Conservation (phyloP, 768 basidiomycete species). For the Russula dissimulans region DNA sequence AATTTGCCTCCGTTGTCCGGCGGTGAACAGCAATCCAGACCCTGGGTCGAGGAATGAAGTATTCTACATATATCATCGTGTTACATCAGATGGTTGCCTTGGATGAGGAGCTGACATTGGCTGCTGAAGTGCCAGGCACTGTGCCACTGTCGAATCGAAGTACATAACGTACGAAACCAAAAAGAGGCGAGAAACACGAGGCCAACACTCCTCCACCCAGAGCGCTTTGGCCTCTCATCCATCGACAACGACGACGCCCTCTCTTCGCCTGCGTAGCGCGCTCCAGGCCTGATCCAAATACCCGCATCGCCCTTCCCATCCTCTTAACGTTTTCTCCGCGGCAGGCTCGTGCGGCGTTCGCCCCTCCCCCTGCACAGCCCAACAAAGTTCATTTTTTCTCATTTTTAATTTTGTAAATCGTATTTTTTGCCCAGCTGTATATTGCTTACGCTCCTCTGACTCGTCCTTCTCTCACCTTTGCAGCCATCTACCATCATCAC, state of each 20-base stretch:
- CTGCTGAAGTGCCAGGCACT: not conserved
- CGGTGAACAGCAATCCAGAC: too few relatives aligned
- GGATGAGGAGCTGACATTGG: too few relatives aligned
- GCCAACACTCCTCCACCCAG: not conserved
- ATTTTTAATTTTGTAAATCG: not conserved
- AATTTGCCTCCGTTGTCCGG: too few relatives aligned
- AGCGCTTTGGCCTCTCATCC: not conserved
- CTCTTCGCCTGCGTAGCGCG: not conserved
- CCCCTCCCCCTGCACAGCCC: not conserved
- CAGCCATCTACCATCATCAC: not conserved
- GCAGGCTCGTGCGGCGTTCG: not conserved
- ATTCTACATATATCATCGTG: too few relatives aligned
- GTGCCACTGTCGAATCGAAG: too few relatives aligned
- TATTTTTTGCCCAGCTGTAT: not conserved
- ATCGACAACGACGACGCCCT: too few relatives aligned
- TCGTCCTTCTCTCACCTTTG: not conserved
- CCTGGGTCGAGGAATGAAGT: too few relatives aligned
- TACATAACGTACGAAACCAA: not conserved
- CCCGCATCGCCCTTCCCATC: too few relatives aligned
- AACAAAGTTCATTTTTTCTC: not conserved
- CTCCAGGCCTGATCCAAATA: not conserved
- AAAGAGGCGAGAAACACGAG: not conserved
- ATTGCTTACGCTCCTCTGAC: not conserved
- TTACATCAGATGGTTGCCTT: not conserved
- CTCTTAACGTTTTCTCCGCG: not conserved